phyloP scores from a whole-genome alignment of 257 asterid species.

The Perilla frutescens region DNA sequence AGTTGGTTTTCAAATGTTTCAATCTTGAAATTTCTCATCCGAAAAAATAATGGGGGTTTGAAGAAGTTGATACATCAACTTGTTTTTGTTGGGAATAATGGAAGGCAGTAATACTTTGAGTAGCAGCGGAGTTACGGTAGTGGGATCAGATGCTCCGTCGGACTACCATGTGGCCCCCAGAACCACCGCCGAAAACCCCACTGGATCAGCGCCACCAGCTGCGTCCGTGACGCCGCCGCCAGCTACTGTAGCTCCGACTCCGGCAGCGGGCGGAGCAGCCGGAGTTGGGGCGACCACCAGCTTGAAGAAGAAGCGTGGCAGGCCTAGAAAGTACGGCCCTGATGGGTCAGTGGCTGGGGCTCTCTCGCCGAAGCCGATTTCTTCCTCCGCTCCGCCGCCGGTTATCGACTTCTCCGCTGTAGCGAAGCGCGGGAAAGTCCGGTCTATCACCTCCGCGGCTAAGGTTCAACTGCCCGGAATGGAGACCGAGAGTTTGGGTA shows the following conservation, averaged over 20 bases:
- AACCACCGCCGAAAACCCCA: slow-evolving; percentile 53
- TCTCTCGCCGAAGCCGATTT: slow-evolving; percentile 87
- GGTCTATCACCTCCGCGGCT: slow-evolving; percentile 51
- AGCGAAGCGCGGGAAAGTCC: slow-evolving; percentile 71
- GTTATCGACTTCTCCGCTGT: slow-evolving; percentile 84
- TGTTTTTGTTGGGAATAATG: slow-evolving; percentile 43
- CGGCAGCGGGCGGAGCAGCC: slow-evolving; percentile 36
- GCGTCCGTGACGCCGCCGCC: slow-evolving; percentile 37
- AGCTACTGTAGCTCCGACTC: slow-evolving; percentile 41
- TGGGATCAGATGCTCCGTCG: slow-evolving; percentile 97
- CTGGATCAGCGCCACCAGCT: slow-evolving; percentile 54
- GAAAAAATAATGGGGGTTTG: slow-evolving; percentile 44
- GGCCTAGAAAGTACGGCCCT: slow-evolving; percentile 88
- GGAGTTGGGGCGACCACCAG: slow-evolving; percentile 33
- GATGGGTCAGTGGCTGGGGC: slow-evolving; percentile 70
- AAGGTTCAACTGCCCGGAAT: slow-evolving; percentile 55
- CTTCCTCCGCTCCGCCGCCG: slow-evolving; percentile 84
- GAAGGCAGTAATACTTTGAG: slow-evolving; percentile 61
- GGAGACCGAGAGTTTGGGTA: slow-evolving; percentile 61
- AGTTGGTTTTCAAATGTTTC: background rate
- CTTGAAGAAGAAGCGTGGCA: slow-evolving; percentile 84
- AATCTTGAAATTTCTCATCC: slow-evolving; percentile 11
- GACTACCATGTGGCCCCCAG: slow-evolving; percentile 87
- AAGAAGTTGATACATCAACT: slow-evolving; percentile 25
- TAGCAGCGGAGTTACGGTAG: slow-evolving; percentile 78